Conservation (phyloP, 2,329 filamentous ascomycete species). For the Fusarium nisikadoi region DNA sequence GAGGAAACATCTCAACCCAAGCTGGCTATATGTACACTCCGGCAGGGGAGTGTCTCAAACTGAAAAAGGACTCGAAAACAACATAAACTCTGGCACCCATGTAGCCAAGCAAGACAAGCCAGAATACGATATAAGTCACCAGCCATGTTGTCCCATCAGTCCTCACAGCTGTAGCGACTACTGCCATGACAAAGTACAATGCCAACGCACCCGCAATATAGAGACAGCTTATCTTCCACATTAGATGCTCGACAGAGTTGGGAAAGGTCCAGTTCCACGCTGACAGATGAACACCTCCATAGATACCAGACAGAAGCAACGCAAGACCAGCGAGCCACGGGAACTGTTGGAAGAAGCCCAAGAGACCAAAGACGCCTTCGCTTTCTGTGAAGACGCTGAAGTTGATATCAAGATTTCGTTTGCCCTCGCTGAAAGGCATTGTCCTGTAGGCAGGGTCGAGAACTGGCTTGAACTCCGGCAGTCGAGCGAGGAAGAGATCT, state of each 20-base stretch:
- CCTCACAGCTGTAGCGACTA: neutral
- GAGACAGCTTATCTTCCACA: neutral
- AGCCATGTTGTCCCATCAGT: neutral
- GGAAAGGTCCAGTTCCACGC: conserved; percentile 8
- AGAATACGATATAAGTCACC: conserved; percentile 2
- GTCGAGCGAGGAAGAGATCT: conserved; percentile 4
- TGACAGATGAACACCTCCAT: neutral
- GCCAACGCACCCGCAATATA: neutral
- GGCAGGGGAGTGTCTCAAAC: neutral
- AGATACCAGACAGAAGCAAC: conserved; percentile 2
- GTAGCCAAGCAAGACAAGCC: neutral
- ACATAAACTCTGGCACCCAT: neutral
- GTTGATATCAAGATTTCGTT: conserved; percentile 1
- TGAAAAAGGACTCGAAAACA: conserved; percentile 5
- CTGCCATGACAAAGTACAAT: neutral
- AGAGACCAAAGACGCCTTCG: neutral
- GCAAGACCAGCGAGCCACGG: conserved; percentile 8
- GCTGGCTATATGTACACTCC: neutral
- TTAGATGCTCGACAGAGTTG: neutral
- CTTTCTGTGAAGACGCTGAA: conserved; percentile 10
- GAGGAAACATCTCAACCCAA: conserved; percentile 2
- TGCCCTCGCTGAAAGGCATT: conserved; percentile 10
- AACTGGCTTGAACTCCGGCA: conserved; percentile 2
- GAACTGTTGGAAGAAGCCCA: conserved; percentile 4
- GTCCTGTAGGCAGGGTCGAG: conserved; percentile 5